Percentiles rank a stretch among this genome's conserved stretches.
phyloP scores from a whole-genome alignment of 2,329 filamentous ascomycete species.

The Colletotrichum somersetense region DNA sequence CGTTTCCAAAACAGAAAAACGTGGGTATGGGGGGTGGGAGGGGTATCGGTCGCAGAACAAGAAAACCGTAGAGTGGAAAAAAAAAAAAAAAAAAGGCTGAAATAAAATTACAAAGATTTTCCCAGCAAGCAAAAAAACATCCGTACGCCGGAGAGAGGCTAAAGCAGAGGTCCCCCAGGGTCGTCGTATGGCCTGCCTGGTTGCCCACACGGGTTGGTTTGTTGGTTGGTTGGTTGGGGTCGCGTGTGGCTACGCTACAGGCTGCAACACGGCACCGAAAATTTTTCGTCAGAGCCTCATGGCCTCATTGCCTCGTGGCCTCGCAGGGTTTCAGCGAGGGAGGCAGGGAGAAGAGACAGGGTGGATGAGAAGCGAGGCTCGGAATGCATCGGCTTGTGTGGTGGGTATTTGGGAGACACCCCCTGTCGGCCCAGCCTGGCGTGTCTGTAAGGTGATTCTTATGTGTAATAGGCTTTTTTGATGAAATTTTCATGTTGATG shows the following conservation, averaged over 20 bases:
- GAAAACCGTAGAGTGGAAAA: neutral
- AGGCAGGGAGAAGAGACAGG: too few relatives aligned
- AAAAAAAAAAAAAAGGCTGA: neutral
- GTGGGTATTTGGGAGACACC: neutral
- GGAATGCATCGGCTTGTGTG: slow-evolving; percentile 34
- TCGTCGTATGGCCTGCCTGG: neutral
- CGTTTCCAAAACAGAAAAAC: slow-evolving; percentile 6
- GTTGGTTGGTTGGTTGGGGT: neutral
- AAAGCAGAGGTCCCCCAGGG: neutral
- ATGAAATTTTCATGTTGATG: too few relatives aligned
- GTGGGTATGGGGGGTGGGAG: slow-evolving; percentile 19
- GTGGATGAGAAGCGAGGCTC: slow-evolving; percentile 13
- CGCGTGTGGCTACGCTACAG: neutral
- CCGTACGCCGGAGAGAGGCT: neutral
- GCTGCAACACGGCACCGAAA: slow-evolving; percentile 10
- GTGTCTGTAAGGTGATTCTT: neutral
- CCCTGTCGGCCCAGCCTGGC: slow-evolving; percentile 19
- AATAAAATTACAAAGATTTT: neutral
- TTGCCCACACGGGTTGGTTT: neutral
- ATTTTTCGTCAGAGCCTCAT: slow-evolving; percentile 34
- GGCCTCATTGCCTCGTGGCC: slow-evolving; percentile 16
- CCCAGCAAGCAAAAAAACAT: neutral
- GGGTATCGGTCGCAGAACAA: slow-evolving; percentile 15
- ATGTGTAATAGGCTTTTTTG: neutral
- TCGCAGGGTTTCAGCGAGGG: neutral